Evolutionary conservation across 2,329 filamentous ascomycete genomes (phyloP).

Genomic region (Hymenoscyphus fraxineus): DNA sequence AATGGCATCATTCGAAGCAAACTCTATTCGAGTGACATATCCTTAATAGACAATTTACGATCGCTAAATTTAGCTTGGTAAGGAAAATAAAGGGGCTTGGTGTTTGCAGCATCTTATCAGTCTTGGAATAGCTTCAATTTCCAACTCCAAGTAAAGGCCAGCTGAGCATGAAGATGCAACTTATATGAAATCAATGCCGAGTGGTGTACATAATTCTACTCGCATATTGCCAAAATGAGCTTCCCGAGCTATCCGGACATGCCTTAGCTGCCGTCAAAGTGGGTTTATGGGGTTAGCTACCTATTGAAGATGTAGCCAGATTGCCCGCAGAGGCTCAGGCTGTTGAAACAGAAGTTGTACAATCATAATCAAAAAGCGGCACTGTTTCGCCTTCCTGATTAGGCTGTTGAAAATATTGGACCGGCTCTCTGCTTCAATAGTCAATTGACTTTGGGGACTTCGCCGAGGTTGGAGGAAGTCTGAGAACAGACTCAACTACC

Average conservation of each 20-base stretch:
- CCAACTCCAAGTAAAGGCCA: background rate
- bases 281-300: background rate
- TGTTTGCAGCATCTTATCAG: background rate
- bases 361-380: background rate
- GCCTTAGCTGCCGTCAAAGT: background rate
- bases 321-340: background rate
- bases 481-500: background rate
- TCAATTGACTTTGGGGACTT: background rate
- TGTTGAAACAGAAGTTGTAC: background rate
- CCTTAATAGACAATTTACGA: background rate
- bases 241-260: background rate
- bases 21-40: background rate
- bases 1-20: background rate
- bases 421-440: background rate
- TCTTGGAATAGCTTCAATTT: background rate
- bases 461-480: background rate
- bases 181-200: background rate
- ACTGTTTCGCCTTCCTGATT: background rate
- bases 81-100: too few species aligned
- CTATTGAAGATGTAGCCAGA: background rate
- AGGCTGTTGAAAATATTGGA: background rate
- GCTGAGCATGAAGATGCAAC: background rate
- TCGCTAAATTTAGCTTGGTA: too few species aligned
- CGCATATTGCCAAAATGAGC: slow-evolving; percentile 4
- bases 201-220: background rate